Percentiles rank a stretch among this genome's conserved stretches.
phyloP scores from a whole-genome alignment of 73 alveolate genomes.

The Paramecium caudatum region DNA sequence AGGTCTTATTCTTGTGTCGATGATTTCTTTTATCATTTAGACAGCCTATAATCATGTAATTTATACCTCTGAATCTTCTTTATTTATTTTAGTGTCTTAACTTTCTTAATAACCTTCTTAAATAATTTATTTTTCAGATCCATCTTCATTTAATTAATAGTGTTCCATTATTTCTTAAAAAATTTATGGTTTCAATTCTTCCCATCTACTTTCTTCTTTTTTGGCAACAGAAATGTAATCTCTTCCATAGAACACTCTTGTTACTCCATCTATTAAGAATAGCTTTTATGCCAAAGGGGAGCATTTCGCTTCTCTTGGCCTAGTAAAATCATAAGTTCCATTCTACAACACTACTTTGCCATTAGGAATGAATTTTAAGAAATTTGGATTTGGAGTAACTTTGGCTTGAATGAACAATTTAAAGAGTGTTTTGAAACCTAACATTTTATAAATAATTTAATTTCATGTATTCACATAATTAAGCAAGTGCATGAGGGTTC shows the following conservation, averaged over 20 bases:
- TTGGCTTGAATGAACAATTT: conserved; percentile 82
- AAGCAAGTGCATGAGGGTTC: conserved; percentile 58
- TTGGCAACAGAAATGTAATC: conserved; percentile 87
- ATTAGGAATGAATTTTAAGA: conserved; percentile 84
- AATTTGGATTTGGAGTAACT: conserved; percentile 90
- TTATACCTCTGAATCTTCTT: conserved; percentile 83
- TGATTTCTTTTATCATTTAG: conserved; percentile 89
- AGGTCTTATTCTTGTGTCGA: conserved; percentile 89
- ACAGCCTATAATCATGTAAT: conserved; percentile 25
- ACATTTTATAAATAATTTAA: conserved; percentile 9
- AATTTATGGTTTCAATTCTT: conserved; percentile 83
- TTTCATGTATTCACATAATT: background rate
- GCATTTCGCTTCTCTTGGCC: conserved; percentile 79
- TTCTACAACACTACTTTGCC: conserved; percentile 85
- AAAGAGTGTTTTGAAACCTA: conserved; percentile 50
- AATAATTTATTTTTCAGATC: conserved; percentile 78
- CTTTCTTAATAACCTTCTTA: conserved; percentile 80
- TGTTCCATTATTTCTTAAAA: conserved; percentile 84
- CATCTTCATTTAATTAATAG: conserved; percentile 73
- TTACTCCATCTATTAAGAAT: conserved; percentile 86
- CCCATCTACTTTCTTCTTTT: conserved; percentile 87
- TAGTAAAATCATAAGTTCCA: conserved; percentile 87
- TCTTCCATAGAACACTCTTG: conserved; percentile 85
- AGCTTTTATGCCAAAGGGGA: conserved; percentile 88
- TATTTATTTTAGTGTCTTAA: conserved; percentile 83